Evolutionary conservation across 805 yeast species (phyloP).

Genomic region (Cyberlindnera suaveolens): DNA sequence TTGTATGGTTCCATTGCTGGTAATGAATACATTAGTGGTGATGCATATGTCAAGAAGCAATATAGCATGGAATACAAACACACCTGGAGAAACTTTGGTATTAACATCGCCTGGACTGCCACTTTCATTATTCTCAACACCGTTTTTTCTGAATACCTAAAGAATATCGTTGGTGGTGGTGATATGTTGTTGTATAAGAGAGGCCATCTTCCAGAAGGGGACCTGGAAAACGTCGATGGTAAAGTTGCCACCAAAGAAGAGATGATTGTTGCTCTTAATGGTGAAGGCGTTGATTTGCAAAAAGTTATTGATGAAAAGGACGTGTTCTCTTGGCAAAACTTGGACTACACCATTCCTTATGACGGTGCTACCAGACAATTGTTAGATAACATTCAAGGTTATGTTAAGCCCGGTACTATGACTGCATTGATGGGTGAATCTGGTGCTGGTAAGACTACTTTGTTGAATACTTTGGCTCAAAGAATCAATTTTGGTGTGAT

Average conservation of each 20-base stretch:
- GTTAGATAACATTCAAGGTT: constrained; percentile 64
- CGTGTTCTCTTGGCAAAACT: constrained; percentile 73
- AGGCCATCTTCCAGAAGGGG: too few species aligned
- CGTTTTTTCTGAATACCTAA: constrained; percentile 22
- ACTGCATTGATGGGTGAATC: constrained; percentile 77
- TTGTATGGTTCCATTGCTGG: constrained; percentile 62
- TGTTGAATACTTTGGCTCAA: constrained; percentile 64
- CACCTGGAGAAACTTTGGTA: constrained; percentile 64
- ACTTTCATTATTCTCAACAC: constrained; percentile 47
- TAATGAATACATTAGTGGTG: constrained; percentile 39
- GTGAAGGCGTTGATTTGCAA: constrained; percentile 69
- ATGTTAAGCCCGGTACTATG: constrained; percentile 78
- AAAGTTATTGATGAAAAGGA: constrained; percentile 47
- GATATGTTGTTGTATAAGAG: constrained; percentile 5
- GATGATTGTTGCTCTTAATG: constrained; percentile 72
- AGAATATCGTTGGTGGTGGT: constrained; percentile 65
- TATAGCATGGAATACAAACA: constrained; percentile 40
- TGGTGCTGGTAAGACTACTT: constrained; percentile 78
- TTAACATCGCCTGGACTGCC: constrained; percentile 46
- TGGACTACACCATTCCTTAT: constrained; percentile 63
- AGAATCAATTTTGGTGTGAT: constrained; percentile 67
- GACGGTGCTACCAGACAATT: constrained; percentile 55
- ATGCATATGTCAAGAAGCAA: constrained; percentile 36
- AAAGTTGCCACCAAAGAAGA: too few species aligned
- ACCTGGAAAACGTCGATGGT: too few species aligned